Percentiles rank a stretch among this genome's conserved stretches.
These are phyloP conservation scores for Leccinum truebloodii DNA, from an alignment of 768 basidiomycete species.

Conservation along the genomic window DNA sequence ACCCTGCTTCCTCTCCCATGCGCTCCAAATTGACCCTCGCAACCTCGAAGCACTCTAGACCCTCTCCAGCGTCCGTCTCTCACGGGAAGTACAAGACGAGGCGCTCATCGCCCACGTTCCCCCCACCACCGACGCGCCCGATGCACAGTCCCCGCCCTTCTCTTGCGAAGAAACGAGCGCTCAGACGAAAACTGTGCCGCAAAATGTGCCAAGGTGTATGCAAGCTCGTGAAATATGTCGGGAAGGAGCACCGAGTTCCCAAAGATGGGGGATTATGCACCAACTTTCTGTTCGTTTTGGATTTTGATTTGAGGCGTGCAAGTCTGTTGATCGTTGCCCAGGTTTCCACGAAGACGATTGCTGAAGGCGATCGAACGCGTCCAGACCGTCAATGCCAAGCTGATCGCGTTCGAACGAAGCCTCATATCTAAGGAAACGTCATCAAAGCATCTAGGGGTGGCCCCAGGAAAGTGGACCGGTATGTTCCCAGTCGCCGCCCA, in stretches of 20 bases:
- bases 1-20: too few relatives aligned
- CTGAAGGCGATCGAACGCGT: not conserved
- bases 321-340: not conserved
- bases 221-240: too few relatives aligned
- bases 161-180: constrained; percentile 38
- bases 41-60: too few relatives aligned
- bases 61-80: too few relatives aligned
- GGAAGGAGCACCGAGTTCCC: not conserved
- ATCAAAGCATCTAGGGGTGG: not conserved
- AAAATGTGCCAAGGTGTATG: constrained; percentile 34
- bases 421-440: not conserved
- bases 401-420: constrained; percentile 61
- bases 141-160: too few relatives aligned
- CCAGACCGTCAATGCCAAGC: constrained; percentile 57
- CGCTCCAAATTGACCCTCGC: too few relatives aligned
- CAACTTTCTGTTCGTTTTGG: not conserved
- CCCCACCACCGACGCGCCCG: too few relatives aligned
- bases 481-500: not conserved
- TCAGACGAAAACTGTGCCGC: constrained; percentile 7
- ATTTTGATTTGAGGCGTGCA: not conserved
- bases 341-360: not conserved
- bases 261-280: not conserved
- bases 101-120: too few relatives aligned
- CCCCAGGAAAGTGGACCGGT: not conserved
- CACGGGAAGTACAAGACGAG: too few relatives aligned